Evolutionary conservation across 2,329 filamentous ascomycete species (phyloP), one percentile per base, ranked within the genome.

Genomic region (Calycina herbarum): DNA sequence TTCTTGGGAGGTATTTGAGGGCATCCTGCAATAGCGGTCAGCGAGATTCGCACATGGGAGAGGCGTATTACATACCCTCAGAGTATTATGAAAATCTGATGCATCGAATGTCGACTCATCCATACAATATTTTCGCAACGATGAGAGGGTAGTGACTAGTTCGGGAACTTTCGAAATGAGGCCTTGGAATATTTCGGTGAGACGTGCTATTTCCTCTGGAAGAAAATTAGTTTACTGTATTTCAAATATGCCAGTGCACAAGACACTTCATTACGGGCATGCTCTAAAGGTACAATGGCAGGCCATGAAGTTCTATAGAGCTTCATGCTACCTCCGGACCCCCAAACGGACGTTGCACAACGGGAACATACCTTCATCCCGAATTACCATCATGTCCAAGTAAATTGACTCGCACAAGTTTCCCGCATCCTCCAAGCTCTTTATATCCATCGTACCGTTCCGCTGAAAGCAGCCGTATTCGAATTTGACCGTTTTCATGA

Each of bases 331-430:
- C n/a, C 42, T 45, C 17, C 42, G n/a, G 42, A 45, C n/a, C 2
- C 20, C 42, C 42, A 45, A 45, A 45, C 42, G 42, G 42, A 45
- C 20, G 42, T 45, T 20, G 17, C 42, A 45, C 57, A 24, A 13
- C n/a, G 31, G 7, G 42, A 54, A 69, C 79, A 69, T 75, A 84
- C 83, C 72, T 62, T 84, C 81, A 70, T 85, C 83, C 69, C 83
- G 79, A 45, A 85, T 73, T 17, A 84, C 78, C 81, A 83, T 84
- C 72, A 85, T 74, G 70, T 85, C 83, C 59, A 85, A 76, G 65
- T 81, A 83, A 4, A 85, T 70, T 35, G 81, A 79, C 69, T 80
- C 80, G 76, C 81, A 83, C n/a, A 82, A 75, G 35, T 78, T 77
- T 2, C 81, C 82, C 60, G 83, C 77, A 2, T 78, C 79, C 68